These are phyloP conservation scores for Sporobolus alterniflorus DNA, from an alignment of 202 grass and related monocot genomes.

Conservation along the genomic window DNA sequence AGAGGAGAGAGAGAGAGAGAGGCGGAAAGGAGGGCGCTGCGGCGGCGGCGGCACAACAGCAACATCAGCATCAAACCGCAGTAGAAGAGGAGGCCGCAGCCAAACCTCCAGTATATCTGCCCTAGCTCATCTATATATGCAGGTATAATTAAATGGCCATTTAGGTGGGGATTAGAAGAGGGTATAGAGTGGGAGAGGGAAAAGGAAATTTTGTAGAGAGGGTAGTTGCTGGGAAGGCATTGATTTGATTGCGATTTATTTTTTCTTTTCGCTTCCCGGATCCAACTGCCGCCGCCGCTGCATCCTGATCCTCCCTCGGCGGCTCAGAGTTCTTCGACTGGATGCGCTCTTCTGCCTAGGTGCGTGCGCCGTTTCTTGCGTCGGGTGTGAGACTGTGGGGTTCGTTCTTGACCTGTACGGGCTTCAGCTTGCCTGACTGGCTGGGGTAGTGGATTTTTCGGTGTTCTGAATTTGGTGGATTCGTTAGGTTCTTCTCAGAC, in stretches of 20 bases:
- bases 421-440: slow-evolving; percentile 2
- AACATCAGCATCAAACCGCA: slow-evolving; percentile 8
- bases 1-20: neutral
- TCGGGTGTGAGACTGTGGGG: neutral
- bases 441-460: neutral
- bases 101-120: too few relatives aligned
- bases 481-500: neutral
- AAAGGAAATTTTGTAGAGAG: neutral
- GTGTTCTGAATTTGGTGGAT: neutral
- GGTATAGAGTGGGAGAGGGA: neutral
- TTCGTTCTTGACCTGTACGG: neutral
- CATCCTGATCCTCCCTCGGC: neutral
- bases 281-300: slow-evolving; percentile 24
- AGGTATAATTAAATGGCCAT: slow-evolving; percentile 30
- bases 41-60: neutral
- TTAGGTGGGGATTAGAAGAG: slow-evolving; percentile 10
- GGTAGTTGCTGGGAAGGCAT: slow-evolving; percentile 13
- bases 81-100: neutral
- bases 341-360: slow-evolving; percentile 23
- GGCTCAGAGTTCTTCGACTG: neutral
- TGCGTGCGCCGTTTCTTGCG: slow-evolving; percentile 21
- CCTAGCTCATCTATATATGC: too few relatives aligned
- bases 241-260: slow-evolving; percentile 24
- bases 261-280: slow-evolving; percentile 20
- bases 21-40: neutral